Percentiles rank a stretch among this genome's conserved stretches.
Conservation (phyloP, 495 filamentous ascomycete genomes). For the Niebla homalea region DNA sequence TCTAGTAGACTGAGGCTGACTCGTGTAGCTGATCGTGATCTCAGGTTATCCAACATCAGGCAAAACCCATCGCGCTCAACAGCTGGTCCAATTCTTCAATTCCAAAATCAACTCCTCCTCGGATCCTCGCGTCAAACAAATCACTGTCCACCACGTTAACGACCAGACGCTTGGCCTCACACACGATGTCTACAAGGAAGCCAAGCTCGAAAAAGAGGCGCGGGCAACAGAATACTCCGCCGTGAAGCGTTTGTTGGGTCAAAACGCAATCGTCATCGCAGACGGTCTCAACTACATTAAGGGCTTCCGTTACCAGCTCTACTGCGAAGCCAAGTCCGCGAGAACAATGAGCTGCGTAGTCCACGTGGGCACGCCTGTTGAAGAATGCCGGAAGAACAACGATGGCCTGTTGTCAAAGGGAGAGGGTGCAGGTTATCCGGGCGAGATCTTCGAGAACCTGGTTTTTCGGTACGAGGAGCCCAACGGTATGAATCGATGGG, state of each 20-base stretch:
- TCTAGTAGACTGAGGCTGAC: not conserved
- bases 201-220: constrained; percentile 74
- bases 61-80: constrained; percentile 73
- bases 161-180: constrained; percentile 50
- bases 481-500: constrained; percentile 89
- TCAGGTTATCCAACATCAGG: constrained; percentile 89
- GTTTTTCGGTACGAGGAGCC: constrained; percentile 95
- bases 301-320: constrained; percentile 90
- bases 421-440: constrained; percentile 23
- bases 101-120: constrained; percentile 31
- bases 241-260: constrained; percentile 66
- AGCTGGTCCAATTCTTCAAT: constrained; percentile 57
- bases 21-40: constrained; percentile 68
- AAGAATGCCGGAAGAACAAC: constrained; percentile 52
- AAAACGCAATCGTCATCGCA: constrained; percentile 73
- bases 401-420: constrained; percentile 23
- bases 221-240: constrained; percentile 76
- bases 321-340: constrained; percentile 83
- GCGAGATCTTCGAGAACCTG: constrained; percentile 73
- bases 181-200: constrained; percentile 46
- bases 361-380: constrained; percentile 67
- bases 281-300: constrained; percentile 97
- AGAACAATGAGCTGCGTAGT: constrained; percentile 71
- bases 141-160: constrained; percentile 55
- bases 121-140: constrained; percentile 36